Evolutionary conservation across 768 basidiomycete genomes (phyloP), one percentile per base, ranked within the genome.

Genomic region (Steccherinum ochraceum): DNA sequence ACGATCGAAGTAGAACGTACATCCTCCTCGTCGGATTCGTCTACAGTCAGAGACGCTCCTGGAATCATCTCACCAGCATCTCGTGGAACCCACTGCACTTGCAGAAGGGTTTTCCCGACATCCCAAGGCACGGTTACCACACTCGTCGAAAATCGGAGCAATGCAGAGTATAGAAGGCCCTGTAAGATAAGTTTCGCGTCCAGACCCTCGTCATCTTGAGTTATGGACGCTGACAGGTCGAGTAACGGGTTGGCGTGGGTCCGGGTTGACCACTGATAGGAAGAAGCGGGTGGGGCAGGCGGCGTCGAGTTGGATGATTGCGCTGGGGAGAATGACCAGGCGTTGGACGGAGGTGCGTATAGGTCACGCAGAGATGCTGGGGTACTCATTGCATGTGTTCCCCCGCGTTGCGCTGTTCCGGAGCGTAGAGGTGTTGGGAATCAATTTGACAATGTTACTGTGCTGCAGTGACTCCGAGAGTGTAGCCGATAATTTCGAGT

Each of bases 71-170:
- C 78, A n/a, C 77, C 76, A 4, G 77, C 77, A 59, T 90, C 84
- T 55, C 83, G 77, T 20, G 95, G 95, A 12, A 97, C 84, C 87
- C 93, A 97, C 58, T 98, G 95, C 12, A 97, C 86, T 68, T 99
- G 95, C 20, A 96, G 73, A 48, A 99, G 74, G 19, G 90, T 74
- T 70, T 93, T 96, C 42, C 87, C 93, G 2, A 97, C 94, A 64
- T 97, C 94, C 82, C 93, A 90, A 5, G 95, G 95, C 85, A 93
- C 93, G 2, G 88, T 92, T 52, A 97, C 78, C 2, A 89, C 94
- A n/a, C 84, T 87, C 52, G 86, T 89, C 12, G 88, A 78, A 65
- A 94, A 98, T 57, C 90, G 83, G 46, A 93, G 67, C 20, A 91
- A 64, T 2, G 82, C 85, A 2, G 84, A 81, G 3, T 86, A 83